These are phyloP conservation scores for Carex littledalei DNA, from an alignment of 176 grass and related monocot species.

Conservation along the genomic window DNA sequence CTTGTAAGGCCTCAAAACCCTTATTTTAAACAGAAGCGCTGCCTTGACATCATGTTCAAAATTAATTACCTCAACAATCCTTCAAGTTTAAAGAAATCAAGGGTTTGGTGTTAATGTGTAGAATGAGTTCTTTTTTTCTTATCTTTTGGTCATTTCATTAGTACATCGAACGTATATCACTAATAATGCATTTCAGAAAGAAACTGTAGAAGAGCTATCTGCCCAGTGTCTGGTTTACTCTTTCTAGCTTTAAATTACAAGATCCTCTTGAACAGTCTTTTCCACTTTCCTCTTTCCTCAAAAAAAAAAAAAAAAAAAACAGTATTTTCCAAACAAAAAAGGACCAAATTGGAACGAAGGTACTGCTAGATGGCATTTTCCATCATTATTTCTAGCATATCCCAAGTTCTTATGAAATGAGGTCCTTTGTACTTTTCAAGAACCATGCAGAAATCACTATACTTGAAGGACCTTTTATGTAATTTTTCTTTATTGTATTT, in stretches of 20 bases:
- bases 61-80: background rate
- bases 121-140: background rate
- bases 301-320: too few relatives aligned
- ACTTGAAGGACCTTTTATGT: background rate
- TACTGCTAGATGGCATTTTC: background rate
- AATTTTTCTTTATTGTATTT: background rate
- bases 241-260: background rate
- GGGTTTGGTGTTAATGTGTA: background rate
- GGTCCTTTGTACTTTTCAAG: constrained; percentile 24
- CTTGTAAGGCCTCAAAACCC: constrained; percentile 42
- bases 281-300: too few relatives aligned
- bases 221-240: background rate
- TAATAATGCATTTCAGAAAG: background rate
- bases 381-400: constrained; percentile 16
- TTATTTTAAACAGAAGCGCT: background rate
- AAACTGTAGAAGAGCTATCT: background rate
- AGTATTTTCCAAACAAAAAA: background rate
- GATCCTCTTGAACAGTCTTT: background rate
- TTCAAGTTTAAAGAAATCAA: background rate
- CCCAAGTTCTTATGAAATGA: constrained; percentile 11
- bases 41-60: background rate
- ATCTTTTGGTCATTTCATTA: background rate
- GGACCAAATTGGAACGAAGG: background rate
- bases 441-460: background rate
- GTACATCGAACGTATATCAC: background rate